Base-by-base conservation (phyloP, 2,329 filamentous ascomycete species). In the Talaromyces sp. region DNA sequence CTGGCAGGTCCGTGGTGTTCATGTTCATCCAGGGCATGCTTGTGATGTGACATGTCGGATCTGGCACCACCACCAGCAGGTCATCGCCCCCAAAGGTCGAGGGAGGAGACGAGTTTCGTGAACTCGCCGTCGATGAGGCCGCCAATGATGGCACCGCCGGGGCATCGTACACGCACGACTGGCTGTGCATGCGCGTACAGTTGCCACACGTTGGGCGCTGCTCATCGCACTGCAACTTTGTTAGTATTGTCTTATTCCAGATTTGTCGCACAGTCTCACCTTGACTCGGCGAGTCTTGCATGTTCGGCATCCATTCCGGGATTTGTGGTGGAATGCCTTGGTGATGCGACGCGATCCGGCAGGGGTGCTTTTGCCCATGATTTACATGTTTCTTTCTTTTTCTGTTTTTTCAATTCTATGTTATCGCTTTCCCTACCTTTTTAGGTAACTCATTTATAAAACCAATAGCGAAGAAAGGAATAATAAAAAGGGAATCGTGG, bases 261-360 rank as follows among this genome's bases (percentile, higher is more conserved):
- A n/a, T n/a, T n/a, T n/a, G 17, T 38, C 14, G 35, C 35, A 17
- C 6, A 3, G 17, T n/a, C 35, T 38, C 35, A 38, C 35, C 35
- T 38, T 65, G 10, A 66, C 63, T 17, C 64, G 59, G 14, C 64
- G 64, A 14, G 58, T 58, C 56, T 64, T 63, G 55, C 64, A 66
- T 41, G 59, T 65, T 51, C 62, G 60, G 46, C 64, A 65, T 19
- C 62, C 64, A 41, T 52, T 58, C 31, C 64, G 64, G 29, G 64
- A 66, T 53, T 64, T 66, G 26, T 64, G 60, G 51, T 66, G 64
- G 43, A 50, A 50, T 21, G 43, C 43, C 43, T 50, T 50, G 19
- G 43, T 50, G 19, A 21, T 50, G 43, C 43, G 43, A 26, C 43
- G 43, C 43, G 43, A 21, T 46, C 17, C 6, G n/a, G 24, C 19